These are phyloP conservation scores for Collariella sp. DNA, from an alignment of 495 filamentous ascomycete genomes.

Conservation along the genomic window DNA sequence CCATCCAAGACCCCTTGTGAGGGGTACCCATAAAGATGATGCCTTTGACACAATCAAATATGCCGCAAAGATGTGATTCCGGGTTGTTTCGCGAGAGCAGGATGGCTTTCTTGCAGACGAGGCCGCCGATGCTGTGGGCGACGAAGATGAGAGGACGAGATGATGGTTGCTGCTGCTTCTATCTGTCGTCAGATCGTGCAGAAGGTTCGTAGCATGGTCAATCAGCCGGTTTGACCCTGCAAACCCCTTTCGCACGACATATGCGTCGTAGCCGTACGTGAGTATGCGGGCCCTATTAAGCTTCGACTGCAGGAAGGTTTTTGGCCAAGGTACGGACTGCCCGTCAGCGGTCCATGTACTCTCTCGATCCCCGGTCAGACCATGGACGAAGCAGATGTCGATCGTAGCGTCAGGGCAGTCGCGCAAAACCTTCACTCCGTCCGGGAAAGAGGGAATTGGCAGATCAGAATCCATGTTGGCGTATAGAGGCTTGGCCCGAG, in stretches of 20 bases:
- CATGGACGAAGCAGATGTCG: constrained; percentile 27
- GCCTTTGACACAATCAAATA: constrained; percentile 25
- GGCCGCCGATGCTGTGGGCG: constrained; percentile 33
- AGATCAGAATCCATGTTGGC: constrained; percentile 4
- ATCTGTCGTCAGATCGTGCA: constrained; percentile 11
- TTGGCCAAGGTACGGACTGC: constrained; percentile 20
- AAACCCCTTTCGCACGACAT: constrained; percentile 10
- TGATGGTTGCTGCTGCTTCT: neutral
- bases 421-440: constrained; percentile 13
- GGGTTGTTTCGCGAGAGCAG: constrained; percentile 12
- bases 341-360: constrained; percentile 21
- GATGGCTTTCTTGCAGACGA: constrained; percentile 32
- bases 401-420: constrained; percentile 12
- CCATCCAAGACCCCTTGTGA: constrained; percentile 30
- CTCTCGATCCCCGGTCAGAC: constrained; percentile 24
- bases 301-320: constrained; percentile 20
- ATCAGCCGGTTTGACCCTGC: constrained; percentile 13
- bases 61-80: constrained; percentile 20
- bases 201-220: constrained; percentile 20
- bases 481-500: constrained; percentile 2
- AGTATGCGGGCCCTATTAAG: constrained; percentile 20
- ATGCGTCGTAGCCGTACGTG: constrained; percentile 25
- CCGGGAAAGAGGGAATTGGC: constrained; percentile 6
- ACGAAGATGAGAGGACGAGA: constrained; percentile 24
- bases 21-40: constrained; percentile 40